Evolutionary conservation across 2,329 filamentous ascomycete genomes (phyloP), one percentile per base, ranked within the genome.

Genomic region (Xylaria polymorpha): DNA sequence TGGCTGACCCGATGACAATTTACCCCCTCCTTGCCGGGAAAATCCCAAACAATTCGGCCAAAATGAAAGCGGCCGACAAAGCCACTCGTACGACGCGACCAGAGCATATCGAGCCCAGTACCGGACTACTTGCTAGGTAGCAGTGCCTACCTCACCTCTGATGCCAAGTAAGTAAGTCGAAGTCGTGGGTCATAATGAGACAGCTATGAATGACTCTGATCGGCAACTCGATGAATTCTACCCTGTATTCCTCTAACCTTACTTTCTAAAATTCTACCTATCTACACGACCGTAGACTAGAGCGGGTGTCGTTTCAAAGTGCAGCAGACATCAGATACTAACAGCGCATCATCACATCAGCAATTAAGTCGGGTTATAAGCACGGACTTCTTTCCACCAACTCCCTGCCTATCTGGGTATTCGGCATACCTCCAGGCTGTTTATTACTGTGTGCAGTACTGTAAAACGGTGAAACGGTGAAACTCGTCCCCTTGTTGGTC

Each of bases 11-110:
- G 67, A 61, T 66, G 67, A 64, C 69, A 66, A 64, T 64, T 68
- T 68, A 68, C 66, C 66, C 61, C 55, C 68, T 56, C 60, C 41
- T 64, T 18, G 20, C 61, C 63, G 55, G 67, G 67, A 67, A 61
- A 71, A 71, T 69, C 61, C 67, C 61, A 68, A 62, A 57, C 61
- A 62, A 60, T 64, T 72, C 71, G 71, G 70, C 70, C 68, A 68
- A 68, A 72, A 66, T 67, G 57, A 70, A 69, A 67, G 50, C 56
- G 63, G 66, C 71, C 68, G 69, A 72, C 64, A 35, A 71, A 71
- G 69, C 71, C 71, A 71, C 66, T 65, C 57, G 66, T 71, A 63
- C 68, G 60, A 72, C 68, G 15, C 48, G 48, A 51, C 48, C 32
- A 51, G 48, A 51, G 15, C 48, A 32, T 32, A n/a, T 32, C 48